A percentile compares a stretch with the other conserved stretches of the same genome.
phyloP scores from a whole-genome alignment of 768 basidiomycete species.

The Agaricus sinodeliciosus region DNA sequence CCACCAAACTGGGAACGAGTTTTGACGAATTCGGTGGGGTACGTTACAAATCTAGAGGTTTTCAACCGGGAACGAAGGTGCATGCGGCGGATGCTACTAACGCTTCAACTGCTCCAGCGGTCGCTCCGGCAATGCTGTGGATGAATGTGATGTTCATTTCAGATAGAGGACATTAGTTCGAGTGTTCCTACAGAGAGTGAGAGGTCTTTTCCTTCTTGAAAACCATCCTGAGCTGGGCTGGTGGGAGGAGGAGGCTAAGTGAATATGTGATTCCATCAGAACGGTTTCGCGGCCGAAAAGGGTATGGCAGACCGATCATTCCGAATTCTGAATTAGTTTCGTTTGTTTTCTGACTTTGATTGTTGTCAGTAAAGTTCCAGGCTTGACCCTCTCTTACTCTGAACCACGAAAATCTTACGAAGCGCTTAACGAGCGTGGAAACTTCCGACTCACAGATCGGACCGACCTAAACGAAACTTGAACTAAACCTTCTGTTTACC shows the following conservation, averaged over 20 bases:
- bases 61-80: slow-evolving; percentile 20
- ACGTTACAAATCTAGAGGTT: slow-evolving; percentile 63
- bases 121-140: slow-evolving; percentile 71
- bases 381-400: too few species aligned
- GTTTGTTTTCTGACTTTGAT: too few species aligned
- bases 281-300: background rate
- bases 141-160: background rate
- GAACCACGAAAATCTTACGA: too few species aligned
- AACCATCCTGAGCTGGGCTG: slow-evolving; percentile 13
- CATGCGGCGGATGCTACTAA: slow-evolving; percentile 29
- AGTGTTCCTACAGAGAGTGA: slow-evolving; percentile 54
- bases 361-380: too few species aligned
- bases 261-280: background rate
- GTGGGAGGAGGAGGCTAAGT: background rate
- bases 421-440: too few species aligned
- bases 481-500: background rate
- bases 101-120: slow-evolving; percentile 92
- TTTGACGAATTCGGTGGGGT: slow-evolving; percentile 90
- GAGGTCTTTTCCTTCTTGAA: slow-evolving; percentile 73
- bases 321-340: too few species aligned
- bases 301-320: background rate
- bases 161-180: background rate
- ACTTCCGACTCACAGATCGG: too few species aligned
- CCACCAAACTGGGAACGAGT: slow-evolving; percentile 90
- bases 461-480: too few species aligned